A percentile compares a stretch with the other conserved stretches of the same genome.
These are phyloP conservation scores for Fusarium multiceps DNA, from an alignment of 2,329 filamentous ascomycete species.

Conservation along the genomic window DNA sequence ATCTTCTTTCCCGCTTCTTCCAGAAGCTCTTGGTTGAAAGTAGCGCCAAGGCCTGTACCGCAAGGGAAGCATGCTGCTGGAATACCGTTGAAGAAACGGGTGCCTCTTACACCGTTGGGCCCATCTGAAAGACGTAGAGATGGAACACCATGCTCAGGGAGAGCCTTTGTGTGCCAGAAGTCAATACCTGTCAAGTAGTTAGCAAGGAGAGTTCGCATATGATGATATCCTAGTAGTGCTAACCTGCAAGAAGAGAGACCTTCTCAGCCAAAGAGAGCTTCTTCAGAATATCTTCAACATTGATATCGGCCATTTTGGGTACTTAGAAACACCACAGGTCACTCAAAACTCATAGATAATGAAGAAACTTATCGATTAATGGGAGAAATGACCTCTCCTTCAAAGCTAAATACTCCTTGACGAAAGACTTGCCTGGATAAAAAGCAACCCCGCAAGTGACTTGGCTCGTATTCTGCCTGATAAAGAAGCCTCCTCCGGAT, in stretches of 20 bases:
- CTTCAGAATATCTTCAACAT: slow-evolving; percentile 65
- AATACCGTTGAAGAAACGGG: slow-evolving; percentile 73
- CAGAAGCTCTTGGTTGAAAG: slow-evolving; percentile 66
- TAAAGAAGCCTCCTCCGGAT: slow-evolving; percentile 10
- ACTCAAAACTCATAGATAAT: background rate
- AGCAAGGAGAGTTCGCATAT: background rate
- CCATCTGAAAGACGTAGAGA: slow-evolving; percentile 75
- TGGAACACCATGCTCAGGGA: slow-evolving; percentile 70
- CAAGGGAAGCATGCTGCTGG: slow-evolving; percentile 71
- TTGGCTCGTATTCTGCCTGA: slow-evolving; percentile 34
- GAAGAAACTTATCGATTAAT: slow-evolving; percentile 20
- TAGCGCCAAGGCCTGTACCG: slow-evolving; percentile 67
- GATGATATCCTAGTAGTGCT: slow-evolving; percentile 8
- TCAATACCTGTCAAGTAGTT: slow-evolving; percentile 62
- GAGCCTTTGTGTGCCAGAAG: slow-evolving; percentile 75
- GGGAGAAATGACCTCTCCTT: background rate
- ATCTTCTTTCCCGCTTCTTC: slow-evolving; percentile 63
- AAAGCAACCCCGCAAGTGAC: slow-evolving; percentile 34
- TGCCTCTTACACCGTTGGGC: slow-evolving; percentile 76
- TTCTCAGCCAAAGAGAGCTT: slow-evolving; percentile 66
- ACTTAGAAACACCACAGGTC: background rate
- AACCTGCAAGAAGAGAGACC: slow-evolving; percentile 64
- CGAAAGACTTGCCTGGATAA: slow-evolving; percentile 22
- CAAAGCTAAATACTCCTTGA: slow-evolving; percentile 5
- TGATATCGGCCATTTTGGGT: slow-evolving; percentile 60